Evolutionary conservation across 805 yeast genomes (phyloP), one percentile per base, ranked within the genome.

Genomic region (Yamadazyma scolyti): DNA sequence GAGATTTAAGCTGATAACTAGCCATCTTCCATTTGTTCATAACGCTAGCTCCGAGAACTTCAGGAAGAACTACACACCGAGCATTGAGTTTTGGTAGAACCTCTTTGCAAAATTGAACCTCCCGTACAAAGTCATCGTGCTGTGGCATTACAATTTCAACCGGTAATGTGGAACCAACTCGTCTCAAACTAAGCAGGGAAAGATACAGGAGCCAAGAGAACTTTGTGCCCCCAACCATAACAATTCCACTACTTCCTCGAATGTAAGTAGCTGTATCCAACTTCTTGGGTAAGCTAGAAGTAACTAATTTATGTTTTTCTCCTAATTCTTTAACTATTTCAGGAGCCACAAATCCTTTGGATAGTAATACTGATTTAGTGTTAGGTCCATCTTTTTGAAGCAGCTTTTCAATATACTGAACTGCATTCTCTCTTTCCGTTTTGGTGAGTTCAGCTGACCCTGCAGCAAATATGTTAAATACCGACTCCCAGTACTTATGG

Each of bases 1-100:
- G 61, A 0, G 79, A 68, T 52, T 84, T 84, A 46, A 69, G 72
- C 42, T 84, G 93, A 52, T 78, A 85, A 9, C 80, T 82, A 31
- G 67, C 61, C 26, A 82, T 70, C 24, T 65, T 63, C 56, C 59
- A 47, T 21, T 46, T 43, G 14, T 43, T 28, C 42, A 75, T 54
- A 6, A 76, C 69, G 5, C 63, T 63, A 12, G 62, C 50, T 4
- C 90, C 89, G 36, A 82, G 65, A 6, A 39, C 47, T 9, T 53
- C 54, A n/a, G 55, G 48, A 47, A 65, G 34, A n/a, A 79, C 69
- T 9, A 82, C 71, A 65, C 95, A 86, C 40, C 67, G 68, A 4
- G 81, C 90, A 38, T 77, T 72, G 32, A 79, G 54, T 12, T 51
- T 44, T 0, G 90, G 88, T 44, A 85, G 63, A 3, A 81, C 62